Conservation (phyloP, 2,329 filamentous ascomycete species). For the Fusarium circinatum region DNA sequence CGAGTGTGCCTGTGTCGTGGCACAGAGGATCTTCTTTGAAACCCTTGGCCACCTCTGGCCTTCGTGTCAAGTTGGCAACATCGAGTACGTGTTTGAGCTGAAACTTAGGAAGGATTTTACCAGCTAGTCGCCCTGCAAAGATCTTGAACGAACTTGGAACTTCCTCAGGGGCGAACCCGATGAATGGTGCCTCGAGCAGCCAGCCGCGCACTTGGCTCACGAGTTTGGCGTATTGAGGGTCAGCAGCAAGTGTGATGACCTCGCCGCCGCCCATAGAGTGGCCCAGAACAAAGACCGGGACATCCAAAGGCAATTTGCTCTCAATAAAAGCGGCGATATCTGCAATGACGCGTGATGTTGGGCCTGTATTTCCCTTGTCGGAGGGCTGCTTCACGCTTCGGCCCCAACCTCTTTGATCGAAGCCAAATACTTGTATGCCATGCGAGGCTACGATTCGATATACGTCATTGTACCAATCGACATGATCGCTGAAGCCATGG, state of each 20-base stretch:
- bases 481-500: slow-evolving; percentile 91
- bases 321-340: slow-evolving; percentile 83
- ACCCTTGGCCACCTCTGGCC: slow-evolving; percentile 69
- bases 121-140: slow-evolving; percentile 72
- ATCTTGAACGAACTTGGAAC: slow-evolving; percentile 73
- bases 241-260: slow-evolving; percentile 69
- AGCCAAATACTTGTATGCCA: slow-evolving; percentile 79
- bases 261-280: slow-evolving; percentile 93
- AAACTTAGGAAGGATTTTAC: slow-evolving; percentile 71
- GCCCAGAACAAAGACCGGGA: slow-evolving; percentile 85
- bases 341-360: slow-evolving; percentile 75
- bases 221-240: slow-evolving; percentile 62
- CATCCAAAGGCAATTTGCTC: slow-evolving; percentile 61
- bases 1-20: slow-evolving; percentile 88
- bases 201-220: slow-evolving; percentile 74
- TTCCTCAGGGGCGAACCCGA: slow-evolving; percentile 74
- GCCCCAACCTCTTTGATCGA: slow-evolving; percentile 93
- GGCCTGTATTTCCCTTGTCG: slow-evolving; percentile 77
- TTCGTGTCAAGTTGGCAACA: slow-evolving; percentile 71
- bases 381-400: slow-evolving; percentile 70
- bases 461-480: slow-evolving; percentile 79
- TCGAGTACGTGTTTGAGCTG: slow-evolving; percentile 76
- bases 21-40: slow-evolving; percentile 75
- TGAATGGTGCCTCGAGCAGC: slow-evolving; percentile 80
- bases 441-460: slow-evolving; percentile 75